phyloP scores from a whole-genome alignment of 2,329 filamentous ascomycete species.

The Phialophora expanda region DNA sequence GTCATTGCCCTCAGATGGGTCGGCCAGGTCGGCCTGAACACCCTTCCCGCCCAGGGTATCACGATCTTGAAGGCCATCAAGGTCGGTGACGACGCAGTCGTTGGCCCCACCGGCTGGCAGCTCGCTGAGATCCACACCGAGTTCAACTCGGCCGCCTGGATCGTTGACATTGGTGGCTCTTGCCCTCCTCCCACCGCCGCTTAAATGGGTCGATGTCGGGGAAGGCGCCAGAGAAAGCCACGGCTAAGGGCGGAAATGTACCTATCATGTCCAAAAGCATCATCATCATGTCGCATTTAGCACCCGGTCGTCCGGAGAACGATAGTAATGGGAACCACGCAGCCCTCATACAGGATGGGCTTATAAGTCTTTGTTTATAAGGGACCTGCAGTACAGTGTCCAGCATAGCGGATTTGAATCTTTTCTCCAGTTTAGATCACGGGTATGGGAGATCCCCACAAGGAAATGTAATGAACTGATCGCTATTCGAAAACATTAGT shows the following conservation, averaged over 20 bases:
- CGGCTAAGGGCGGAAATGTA: not conserved
- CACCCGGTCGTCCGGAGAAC: constrained; percentile 1
- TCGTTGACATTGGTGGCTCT: constrained; percentile 33
- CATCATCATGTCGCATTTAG: constrained; percentile 17
- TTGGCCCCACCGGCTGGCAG: constrained; percentile 41
- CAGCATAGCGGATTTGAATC: not conserved
- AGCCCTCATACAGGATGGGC: not conserved
- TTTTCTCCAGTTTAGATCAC: not conserved
- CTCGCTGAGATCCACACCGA: constrained; percentile 44
- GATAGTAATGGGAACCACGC: constrained; percentile 8
- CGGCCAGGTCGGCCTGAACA: constrained; percentile 34
- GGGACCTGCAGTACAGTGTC: not conserved
- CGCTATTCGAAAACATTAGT: not conserved
- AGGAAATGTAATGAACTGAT: constrained; percentile 17
- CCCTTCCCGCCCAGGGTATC: constrained; percentile 42
- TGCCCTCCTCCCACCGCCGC: constrained; percentile 23
- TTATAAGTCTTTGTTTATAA: not conserved
- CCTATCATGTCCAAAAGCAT: constrained; percentile 7
- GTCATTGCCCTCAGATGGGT: constrained; percentile 45
- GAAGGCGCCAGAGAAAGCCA: not conserved
- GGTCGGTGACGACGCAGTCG: constrained; percentile 20
- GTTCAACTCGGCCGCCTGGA: constrained; percentile 44
- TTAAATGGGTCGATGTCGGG: not conserved
- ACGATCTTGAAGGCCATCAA: constrained; percentile 40
- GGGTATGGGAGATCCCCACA: constrained; percentile 13